Evolutionary conservation across 2,329 filamentous ascomycete species (phyloP).

Genomic region (Orbilia oligospora): DNA sequence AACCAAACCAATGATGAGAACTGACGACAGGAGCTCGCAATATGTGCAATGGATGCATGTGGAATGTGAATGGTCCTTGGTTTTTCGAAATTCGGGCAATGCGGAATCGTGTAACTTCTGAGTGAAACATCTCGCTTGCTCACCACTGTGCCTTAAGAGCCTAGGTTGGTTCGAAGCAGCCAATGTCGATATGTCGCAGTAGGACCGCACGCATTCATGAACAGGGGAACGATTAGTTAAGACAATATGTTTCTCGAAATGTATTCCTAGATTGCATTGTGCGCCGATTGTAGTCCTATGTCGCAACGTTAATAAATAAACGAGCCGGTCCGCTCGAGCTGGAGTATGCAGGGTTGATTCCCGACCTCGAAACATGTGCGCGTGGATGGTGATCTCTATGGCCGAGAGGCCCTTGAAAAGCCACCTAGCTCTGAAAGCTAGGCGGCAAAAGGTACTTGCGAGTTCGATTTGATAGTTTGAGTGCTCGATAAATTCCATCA

Average conservation of each 20-base stretch:
- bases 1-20: not conserved
- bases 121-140: not conserved
- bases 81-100: not conserved
- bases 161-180: no score
- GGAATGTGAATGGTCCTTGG: not conserved
- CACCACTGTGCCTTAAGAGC: no score
- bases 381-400: not conserved
- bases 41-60: not conserved
- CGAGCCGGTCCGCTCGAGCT: not conserved
- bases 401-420: not conserved
- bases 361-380: no score
- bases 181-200: not conserved
- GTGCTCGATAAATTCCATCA: not conserved
- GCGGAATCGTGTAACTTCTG: not conserved
- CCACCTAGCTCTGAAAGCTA: not conserved
- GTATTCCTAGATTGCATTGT: no score
- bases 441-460: not conserved
- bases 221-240: not conserved
- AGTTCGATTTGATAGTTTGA: not conserved
- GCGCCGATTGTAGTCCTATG: not conserved
- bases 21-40: slow-evolving; percentile 1
- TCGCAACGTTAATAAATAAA: not conserved
- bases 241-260: not conserved
- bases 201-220: not conserved
- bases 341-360: no score